Evolutionary conservation across 495 filamentous ascomycete species (phyloP).

Genomic region (Penicillium egyptiacum): DNA sequence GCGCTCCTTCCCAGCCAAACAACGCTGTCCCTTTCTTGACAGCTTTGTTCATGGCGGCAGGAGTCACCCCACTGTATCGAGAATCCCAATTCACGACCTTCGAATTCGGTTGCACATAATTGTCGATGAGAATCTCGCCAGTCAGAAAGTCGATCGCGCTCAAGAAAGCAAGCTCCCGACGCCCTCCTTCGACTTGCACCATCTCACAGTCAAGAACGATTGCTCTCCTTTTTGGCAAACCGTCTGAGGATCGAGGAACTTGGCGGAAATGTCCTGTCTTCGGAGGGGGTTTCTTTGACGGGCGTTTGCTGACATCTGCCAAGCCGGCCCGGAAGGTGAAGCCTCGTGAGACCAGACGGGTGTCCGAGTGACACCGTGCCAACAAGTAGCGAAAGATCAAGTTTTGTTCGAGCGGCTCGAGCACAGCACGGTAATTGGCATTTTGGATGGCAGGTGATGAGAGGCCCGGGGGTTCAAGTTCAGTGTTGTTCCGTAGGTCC

Average conservation of each 20-base stretch:
- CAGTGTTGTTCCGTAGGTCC: not conserved
- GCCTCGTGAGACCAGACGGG: constrained; percentile 6
- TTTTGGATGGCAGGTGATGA: not conserved
- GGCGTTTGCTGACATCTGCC: not conserved
- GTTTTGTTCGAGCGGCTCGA: constrained; percentile 4
- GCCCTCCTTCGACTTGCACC: constrained; percentile 21
- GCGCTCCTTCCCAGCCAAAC: constrained; percentile 40
- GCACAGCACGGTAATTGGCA: not conserved
- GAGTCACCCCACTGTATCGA: constrained; percentile 38
- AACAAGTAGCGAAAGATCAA: constrained; percentile 11
- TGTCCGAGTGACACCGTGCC: constrained; percentile 10
- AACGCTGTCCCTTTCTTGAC: constrained; percentile 34
- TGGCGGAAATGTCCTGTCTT: constrained; percentile 8
- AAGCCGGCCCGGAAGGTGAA: not conserved
- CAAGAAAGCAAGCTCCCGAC: constrained; percentile 25
- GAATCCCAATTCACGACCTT: constrained; percentile 39
- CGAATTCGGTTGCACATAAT: constrained; percentile 37
- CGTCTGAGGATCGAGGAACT: not conserved
- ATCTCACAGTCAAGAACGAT: constrained; percentile 40
- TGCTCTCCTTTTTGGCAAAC: constrained; percentile 12
- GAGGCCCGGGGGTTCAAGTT: not conserved
- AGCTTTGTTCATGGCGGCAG: constrained; percentile 29
- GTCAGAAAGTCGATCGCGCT: constrained; percentile 50
- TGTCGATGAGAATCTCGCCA: constrained; percentile 46
- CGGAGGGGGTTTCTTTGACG: not conserved